These are phyloP conservation scores for Quercus cerris DNA, from an alignment of 306 rosid genomes.

Conservation along the genomic window DNA sequence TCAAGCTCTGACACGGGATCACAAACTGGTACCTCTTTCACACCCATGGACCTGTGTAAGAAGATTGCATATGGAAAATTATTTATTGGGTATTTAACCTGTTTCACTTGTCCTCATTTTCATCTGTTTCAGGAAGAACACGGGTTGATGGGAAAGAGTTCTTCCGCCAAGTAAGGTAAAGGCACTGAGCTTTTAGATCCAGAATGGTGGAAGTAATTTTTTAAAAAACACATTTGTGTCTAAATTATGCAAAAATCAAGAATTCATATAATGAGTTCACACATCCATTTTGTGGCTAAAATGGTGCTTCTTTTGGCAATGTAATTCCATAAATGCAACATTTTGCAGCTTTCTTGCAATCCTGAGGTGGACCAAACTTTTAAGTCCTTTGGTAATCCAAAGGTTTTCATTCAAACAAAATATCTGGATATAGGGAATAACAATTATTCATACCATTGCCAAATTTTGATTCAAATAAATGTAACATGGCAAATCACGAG, in stretches of 20 bases:
- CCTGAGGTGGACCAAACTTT: background rate
- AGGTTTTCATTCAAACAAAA: background rate
- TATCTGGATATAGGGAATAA: background rate
- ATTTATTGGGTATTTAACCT: background rate
- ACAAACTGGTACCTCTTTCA: constrained; percentile 51
- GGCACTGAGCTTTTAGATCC: constrained; percentile 1
- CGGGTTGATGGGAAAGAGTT: constrained; percentile 93
- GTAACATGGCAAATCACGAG: no score
- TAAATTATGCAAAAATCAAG: background rate
- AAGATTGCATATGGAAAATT: constrained; percentile 6
- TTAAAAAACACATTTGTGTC: background rate
- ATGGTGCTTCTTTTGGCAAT: background rate
- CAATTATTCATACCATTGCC: background rate
- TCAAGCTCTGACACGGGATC: constrained; percentile 52
- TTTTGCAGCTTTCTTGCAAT: constrained; percentile 3
- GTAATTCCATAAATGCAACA: background rate
- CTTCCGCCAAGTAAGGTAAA: constrained; percentile 96
- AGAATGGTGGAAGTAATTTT: background rate
- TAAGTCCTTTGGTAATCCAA: background rate
- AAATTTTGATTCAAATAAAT: background rate
- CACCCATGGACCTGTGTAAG: background rate
- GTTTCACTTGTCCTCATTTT: constrained; percentile 5
- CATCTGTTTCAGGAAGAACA: constrained; percentile 56
- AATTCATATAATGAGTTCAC: background rate
- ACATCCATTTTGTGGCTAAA: background rate